Percentiles rank a stretch among this genome's conserved stretches.
These are phyloP conservation scores for Fusarium hostae DNA, from an alignment of 2,329 filamentous ascomycete genomes.

Conservation along the genomic window DNA sequence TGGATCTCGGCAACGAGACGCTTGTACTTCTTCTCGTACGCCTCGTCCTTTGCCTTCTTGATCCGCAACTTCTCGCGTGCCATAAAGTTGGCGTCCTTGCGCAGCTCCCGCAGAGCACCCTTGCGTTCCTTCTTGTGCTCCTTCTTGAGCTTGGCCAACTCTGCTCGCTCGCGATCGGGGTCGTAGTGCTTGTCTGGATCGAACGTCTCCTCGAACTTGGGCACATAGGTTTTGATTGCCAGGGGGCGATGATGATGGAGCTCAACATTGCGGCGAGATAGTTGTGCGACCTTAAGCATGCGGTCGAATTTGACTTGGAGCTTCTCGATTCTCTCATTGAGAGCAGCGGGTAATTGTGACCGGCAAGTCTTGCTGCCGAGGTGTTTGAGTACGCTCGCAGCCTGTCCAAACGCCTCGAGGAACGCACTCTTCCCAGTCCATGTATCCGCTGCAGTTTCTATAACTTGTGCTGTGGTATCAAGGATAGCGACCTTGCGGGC, in stretches of 20 bases:
- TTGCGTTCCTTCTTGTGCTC: constrained; percentile 97
- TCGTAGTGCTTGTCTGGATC: constrained; percentile 98
- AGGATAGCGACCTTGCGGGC: constrained; percentile 68
- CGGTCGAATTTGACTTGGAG: constrained; percentile 59
- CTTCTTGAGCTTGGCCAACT: constrained; percentile 82
- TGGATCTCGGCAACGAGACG: constrained; percentile 94
- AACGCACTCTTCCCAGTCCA: constrained; percentile 82
- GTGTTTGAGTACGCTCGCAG: constrained; percentile 67
- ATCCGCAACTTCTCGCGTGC: constrained; percentile 87
- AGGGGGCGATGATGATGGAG: constrained; percentile 90
- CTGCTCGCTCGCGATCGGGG: constrained; percentile 88
- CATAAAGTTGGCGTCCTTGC: constrained; percentile 95
- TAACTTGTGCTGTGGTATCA: constrained; percentile 70
- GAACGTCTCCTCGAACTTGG: constrained; percentile 96
- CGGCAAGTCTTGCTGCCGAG: constrained; percentile 65
- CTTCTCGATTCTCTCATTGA: constrained; percentile 56
- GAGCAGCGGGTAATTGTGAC: constrained; percentile 59
- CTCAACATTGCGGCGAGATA: constrained; percentile 80
- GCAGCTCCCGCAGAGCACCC: constrained; percentile 90
- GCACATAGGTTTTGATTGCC: constrained; percentile 86
- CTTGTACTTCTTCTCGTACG: constrained; percentile 97
- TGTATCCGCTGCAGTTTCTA: constrained; percentile 74
- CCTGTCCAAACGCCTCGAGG: constrained; percentile 79
- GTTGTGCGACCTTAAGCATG: constrained; percentile 69
- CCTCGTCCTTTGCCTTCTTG: constrained; percentile 93